Base-by-base conservation (phyloP, 2,329 filamentous ascomycete genomes). In the Paracamarosporium sp. region DNA sequence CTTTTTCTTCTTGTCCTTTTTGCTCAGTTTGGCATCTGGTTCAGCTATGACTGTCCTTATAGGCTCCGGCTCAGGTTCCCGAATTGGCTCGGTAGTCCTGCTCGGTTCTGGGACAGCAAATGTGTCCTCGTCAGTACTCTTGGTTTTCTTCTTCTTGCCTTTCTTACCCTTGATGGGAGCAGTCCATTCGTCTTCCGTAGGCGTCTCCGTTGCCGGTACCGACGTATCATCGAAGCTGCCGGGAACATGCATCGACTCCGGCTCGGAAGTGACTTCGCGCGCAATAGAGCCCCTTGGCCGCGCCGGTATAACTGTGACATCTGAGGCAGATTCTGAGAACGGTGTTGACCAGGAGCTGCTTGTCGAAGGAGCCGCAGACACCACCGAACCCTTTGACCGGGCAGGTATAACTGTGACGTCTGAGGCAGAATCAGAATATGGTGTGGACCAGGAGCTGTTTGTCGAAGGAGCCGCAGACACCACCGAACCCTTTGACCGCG, bases 161-260 rank as follows among this genome's bases (percentile, higher is more conserved):
- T 74, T 70, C 52, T 62, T 68, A 46, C 53, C 60, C 58, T 61
- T 66, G 13, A 35, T 47, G 17, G 65, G 47, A 28, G 56, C 44
- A 20, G 55, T 40, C 36, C 54, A 64, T 4, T 67, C 64, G 33
- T 67, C 61, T 24, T 65, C 59, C 17, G 53, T 47, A 2, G 52
- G 67, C 65, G 66, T 79, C 77, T 73, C 59, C 68, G 65, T 45
- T 30, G 38, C 31, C 66, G 67, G 50, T 64, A 69, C 38, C 8
- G 59, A 77, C 41, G 72, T 60, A 6, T 80, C 78, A 40, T 80
- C 73, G 59, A 90, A 93, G 9, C 83, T 78, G 20, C 89, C 89
- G 24, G 89, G 88, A 73, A 89, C 85, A 55, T 85, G 82, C 41
- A 81, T 69, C 13, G 85, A 84, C 65, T 88, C 88, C 3, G 86